Base-by-base conservation (phyloP, 2,329 filamentous ascomycete genomes). In the Boeremia lycopersici region DNA sequence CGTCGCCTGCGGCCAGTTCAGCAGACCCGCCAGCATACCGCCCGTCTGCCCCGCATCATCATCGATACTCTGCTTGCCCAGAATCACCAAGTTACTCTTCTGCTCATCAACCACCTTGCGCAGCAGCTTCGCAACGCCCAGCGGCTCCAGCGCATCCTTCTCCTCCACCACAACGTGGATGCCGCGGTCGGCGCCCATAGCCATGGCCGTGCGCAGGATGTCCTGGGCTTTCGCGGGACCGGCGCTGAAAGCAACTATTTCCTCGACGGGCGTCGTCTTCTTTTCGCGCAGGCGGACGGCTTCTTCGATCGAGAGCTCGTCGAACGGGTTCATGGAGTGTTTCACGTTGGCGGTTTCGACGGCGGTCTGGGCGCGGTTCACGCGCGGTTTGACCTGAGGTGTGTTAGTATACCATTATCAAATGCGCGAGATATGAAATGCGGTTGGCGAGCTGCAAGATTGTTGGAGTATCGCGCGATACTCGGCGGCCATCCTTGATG, bases 301-400 rank as follows among this genome's bases (percentile, higher is more conserved):
- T 81, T 98, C 95, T 80, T 99, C 95, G 76, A 99, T 87, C 38
- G 92, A 96, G 71, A 99, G 90, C 78, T 99, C 95, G 82, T 99
- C 95, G 79, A 99, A 99, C 17, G 95, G 95, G 83, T 98, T 99
- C 86, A 99, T 93, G 75, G 89, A 93, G 84, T 98, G 93, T 80
- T 98, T 98, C 72, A 98, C 92, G 65, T 90, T 90, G 62, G 88
- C 84, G 50, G 90, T 96, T 79, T 97, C 93, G 78, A 99, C 89
- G 73, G 87, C 93, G 58, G 93, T 97, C 78, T 86, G 82, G 62
- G 86, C 75, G 66, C 86, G 86, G 80, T 88, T 89, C 72, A 89
- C 85, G 63, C 86, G 85, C 48, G 86, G 86, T 78, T 88, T 89
- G 79, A 88, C 80, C 86, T 88, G 40, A 3, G 15, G 1, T 6